Evolutionary conservation across 2,329 filamentous ascomycete genomes (phyloP).

Genomic region (Curvularia sp.): DNA sequence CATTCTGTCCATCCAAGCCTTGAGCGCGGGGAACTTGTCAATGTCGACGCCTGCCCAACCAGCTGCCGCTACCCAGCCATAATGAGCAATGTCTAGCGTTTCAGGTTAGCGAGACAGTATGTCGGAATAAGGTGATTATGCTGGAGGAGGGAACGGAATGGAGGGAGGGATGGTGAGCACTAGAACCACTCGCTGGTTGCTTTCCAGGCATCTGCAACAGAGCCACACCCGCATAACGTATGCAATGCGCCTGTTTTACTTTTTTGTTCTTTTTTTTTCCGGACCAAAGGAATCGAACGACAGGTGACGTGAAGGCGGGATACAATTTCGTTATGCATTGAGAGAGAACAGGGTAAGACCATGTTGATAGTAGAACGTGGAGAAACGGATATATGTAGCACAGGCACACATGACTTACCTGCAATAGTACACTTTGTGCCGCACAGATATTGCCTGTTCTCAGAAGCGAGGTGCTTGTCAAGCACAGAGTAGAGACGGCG

Average conservation of each 20-base stretch:
- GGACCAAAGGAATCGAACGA: neutral
- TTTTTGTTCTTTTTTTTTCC: neutral
- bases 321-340: neutral
- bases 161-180: neutral
- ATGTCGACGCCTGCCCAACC: constrained; percentile 71
- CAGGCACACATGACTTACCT: constrained; percentile 23
- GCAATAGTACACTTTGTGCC: constrained; percentile 69
- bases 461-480: constrained; percentile 69
- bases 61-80: constrained; percentile 74
- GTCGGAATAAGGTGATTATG: neutral
- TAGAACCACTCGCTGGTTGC: neutral
- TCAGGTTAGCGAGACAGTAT: constrained; percentile 7
- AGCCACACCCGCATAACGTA: neutral
- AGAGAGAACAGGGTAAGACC: neutral
- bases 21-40: constrained; percentile 75
- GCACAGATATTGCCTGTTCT: constrained; percentile 60
- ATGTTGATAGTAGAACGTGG: neutral
- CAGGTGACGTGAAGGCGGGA: neutral
- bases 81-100: constrained; percentile 72
- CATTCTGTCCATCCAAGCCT: constrained; percentile 78
- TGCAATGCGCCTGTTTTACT: neutral
- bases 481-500: constrained; percentile 81
- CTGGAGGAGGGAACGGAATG: neutral
- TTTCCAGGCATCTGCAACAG: neutral
- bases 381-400: neutral